Percentiles rank a stretch among this genome's conserved stretches.
These are phyloP conservation scores for Didymella segeticola DNA, from an alignment of 2,329 filamentous ascomycete genomes.

Conservation along the genomic window DNA sequence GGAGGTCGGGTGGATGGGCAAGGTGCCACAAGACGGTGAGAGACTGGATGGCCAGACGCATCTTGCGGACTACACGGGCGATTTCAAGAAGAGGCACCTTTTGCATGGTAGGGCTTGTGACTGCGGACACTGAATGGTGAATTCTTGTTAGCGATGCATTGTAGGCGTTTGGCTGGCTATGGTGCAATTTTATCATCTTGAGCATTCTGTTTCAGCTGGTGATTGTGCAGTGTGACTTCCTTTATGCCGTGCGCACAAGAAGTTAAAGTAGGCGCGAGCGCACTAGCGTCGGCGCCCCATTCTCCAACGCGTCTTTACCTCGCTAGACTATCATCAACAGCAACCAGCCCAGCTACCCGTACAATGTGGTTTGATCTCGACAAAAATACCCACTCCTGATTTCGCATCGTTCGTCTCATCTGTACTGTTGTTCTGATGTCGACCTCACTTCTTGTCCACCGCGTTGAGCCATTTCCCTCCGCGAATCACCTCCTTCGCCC, in stretches of 20 bases:
- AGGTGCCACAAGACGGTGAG: conserved; percentile 49
- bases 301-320: not conserved
- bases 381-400: too few relatives aligned
- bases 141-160: conserved; percentile 7
- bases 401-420: too few relatives aligned
- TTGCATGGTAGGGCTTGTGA: conserved; percentile 38
- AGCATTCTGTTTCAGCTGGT: too few relatives aligned
- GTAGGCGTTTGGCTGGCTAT: not conserved
- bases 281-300: not conserved
- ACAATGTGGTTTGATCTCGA: too few relatives aligned
- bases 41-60: conserved; percentile 56
- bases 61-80: conserved; percentile 47
- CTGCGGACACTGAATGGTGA: conserved; percentile 33
- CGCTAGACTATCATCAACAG: not conserved
- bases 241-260: too few relatives aligned
- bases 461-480: not conserved
- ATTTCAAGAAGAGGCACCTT: conserved; percentile 44
- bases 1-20: conserved; percentile 53
- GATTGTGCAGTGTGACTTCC: too few relatives aligned
- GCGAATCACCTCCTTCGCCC: not conserved
- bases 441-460: not conserved
- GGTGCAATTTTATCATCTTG: not conserved
- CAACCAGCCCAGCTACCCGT: not conserved
- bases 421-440: not conserved
- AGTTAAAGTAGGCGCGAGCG: not conserved